Conservation (phyloP, 2,329 filamentous ascomycete species). For the Didymella segeticola region DNA sequence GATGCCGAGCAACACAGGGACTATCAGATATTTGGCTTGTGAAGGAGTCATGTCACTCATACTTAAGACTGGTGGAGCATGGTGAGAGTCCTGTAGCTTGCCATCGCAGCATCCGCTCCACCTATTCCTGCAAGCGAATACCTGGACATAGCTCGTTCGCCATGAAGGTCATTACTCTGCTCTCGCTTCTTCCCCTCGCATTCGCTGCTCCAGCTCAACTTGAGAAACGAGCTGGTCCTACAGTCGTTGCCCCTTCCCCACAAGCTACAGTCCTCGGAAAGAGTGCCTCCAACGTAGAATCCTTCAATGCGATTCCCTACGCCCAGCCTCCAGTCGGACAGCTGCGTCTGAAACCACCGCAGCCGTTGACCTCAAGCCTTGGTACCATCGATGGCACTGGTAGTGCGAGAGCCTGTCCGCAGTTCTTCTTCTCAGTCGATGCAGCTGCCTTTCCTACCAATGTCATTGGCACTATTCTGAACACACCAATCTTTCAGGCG, state of each 20-base stretch:
- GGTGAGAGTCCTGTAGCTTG: background rate
- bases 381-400: slow-evolving; percentile 69
- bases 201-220: slow-evolving; percentile 46
- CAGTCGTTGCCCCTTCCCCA: slow-evolving; percentile 60
- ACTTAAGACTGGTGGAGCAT: slow-evolving; percentile 6
- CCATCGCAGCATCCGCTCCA: background rate
- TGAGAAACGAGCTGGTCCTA: slow-evolving; percentile 57
- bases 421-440: slow-evolving; percentile 68
- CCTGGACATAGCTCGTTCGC: slow-evolving; percentile 11
- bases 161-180: slow-evolving; percentile 37
- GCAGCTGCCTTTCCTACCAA: slow-evolving; percentile 41
- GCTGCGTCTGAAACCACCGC: slow-evolving; percentile 73
- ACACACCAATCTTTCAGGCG: slow-evolving; percentile 50
- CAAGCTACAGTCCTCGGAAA: slow-evolving; percentile 63
- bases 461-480: slow-evolving; percentile 48
- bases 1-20: slow-evolving; percentile 6
- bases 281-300: slow-evolving; percentile 62
- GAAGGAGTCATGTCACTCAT: slow-evolving; percentile 1
- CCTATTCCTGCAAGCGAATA: background rate
- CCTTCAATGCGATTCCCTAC: slow-evolving; percentile 77
- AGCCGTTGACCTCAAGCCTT: slow-evolving; percentile 62
- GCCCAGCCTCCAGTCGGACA: slow-evolving; percentile 71
- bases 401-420: slow-evolving; percentile 69
- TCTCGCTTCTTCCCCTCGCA: slow-evolving; percentile 38
- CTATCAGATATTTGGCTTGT: slow-evolving; percentile 6